Evolutionary conservation across 2,329 filamentous ascomycete genomes (phyloP).

Genomic region (Periconia sp.): DNA sequence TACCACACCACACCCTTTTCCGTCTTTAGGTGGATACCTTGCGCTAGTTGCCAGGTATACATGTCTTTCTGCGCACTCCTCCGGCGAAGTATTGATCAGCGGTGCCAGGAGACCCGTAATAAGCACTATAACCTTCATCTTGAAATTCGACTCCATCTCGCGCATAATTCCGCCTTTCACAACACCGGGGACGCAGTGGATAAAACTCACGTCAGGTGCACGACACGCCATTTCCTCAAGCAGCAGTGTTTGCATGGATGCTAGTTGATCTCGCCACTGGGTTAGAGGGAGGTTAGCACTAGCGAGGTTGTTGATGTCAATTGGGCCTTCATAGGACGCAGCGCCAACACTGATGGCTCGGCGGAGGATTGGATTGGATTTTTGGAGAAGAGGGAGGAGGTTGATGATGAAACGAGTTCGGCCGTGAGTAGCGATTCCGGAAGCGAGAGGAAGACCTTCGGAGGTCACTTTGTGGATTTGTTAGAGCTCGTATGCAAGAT

Average conservation of each 20-base stretch:
- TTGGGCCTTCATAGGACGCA: slow-evolving; percentile 19
- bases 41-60: slow-evolving; percentile 11
- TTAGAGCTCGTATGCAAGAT: too few species aligned
- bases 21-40: slow-evolving; percentile 2
- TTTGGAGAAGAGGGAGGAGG: slow-evolving; percentile 32
- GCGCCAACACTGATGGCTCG: slow-evolving; percentile 21
- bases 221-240: slow-evolving; percentile 6
- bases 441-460: slow-evolving; percentile 28
- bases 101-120: slow-evolving; percentile 7
- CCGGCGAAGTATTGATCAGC: slow-evolving; percentile 1
- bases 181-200: slow-evolving; percentile 13
- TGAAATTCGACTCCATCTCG: slow-evolving; percentile 3
- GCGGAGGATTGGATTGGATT: slow-evolving; percentile 1
- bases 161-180: slow-evolving; percentile 15
- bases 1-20: too few species aligned
- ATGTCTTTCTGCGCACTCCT: slow-evolving; percentile 20
- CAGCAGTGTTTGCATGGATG: slow-evolving; percentile 3
- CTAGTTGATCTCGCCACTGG: slow-evolving; percentile 14
- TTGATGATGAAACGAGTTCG: slow-evolving; percentile 36
- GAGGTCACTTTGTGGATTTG: slow-evolving; percentile 14
- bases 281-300: slow-evolving; percentile 13
- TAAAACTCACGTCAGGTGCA: slow-evolving; percentile 12
- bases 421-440: slow-evolving; percentile 22
- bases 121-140: background rate
- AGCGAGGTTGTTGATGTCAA: slow-evolving; percentile 21